Conservation (phyloP, 768 basidiomycete genomes). For the Tulasnella sp. region DNA sequence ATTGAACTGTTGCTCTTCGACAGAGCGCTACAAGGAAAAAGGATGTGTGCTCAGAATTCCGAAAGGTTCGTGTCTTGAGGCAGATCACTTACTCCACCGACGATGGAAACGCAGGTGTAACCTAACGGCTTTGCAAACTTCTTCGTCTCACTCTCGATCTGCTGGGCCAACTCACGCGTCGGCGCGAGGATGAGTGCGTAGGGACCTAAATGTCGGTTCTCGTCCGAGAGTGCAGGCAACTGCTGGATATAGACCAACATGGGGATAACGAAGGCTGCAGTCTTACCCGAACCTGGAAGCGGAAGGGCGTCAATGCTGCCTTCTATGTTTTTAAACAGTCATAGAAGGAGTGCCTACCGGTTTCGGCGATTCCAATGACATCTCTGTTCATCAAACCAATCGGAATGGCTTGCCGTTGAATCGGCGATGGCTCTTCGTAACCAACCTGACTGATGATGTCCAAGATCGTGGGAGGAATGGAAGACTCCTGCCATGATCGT, state of each 20-base stretch:
- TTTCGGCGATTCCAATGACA: slow-evolving; percentile 97
- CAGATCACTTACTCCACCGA: slow-evolving; percentile 68
- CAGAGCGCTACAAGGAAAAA: slow-evolving; percentile 47
- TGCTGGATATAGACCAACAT: slow-evolving; percentile 91
- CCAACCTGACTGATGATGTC: slow-evolving; percentile 84
- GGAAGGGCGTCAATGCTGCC: not conserved
- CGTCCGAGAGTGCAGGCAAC: slow-evolving; percentile 78
- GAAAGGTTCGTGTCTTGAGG: too few species aligned
- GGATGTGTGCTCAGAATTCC: not conserved
- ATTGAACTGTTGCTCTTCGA: slow-evolving; percentile 97
- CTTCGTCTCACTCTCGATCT: slow-evolving; percentile 85
- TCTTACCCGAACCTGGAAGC: slow-evolving; percentile 85
- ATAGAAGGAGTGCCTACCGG: slow-evolving; percentile 44
- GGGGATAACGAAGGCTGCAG: slow-evolving; percentile 95
- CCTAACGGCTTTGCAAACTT: slow-evolving; percentile 88
- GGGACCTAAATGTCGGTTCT: slow-evolving; percentile 87
- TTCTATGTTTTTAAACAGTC: not conserved
- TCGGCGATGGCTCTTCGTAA: slow-evolving; percentile 93
- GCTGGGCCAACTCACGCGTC: slow-evolving; percentile 97
- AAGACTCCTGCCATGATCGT: slow-evolving; percentile 83
- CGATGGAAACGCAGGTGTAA: slow-evolving; percentile 92
- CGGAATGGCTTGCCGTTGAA: slow-evolving; percentile 98
- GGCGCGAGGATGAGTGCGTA: slow-evolving; percentile 89
- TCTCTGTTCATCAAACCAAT: slow-evolving; percentile 94
- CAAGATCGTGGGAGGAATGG: slow-evolving; percentile 65